Base-by-base conservation (phyloP, 345 rosid genomes). In the Psidium guajava region DNA sequence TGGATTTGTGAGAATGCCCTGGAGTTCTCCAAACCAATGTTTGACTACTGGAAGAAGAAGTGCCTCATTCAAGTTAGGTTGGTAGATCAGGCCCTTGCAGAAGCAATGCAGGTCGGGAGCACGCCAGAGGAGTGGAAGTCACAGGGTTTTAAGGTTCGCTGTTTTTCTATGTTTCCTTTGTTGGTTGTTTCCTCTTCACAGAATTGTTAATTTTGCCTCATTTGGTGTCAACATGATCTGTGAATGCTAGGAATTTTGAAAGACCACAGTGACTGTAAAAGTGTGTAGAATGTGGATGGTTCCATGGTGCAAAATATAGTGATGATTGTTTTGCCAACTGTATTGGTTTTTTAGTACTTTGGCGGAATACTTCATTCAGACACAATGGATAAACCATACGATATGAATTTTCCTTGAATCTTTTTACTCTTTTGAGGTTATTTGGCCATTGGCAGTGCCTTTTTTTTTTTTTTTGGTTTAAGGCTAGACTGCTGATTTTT, bases 111-210 rank as follows among this genome's bases (percentile, higher is more conserved):
- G 87, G 91, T 89, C 54, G 82, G 89, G 20, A 90, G 92, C 90
- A 92, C 89, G 82, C 82, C 87, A 5, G 92, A 90, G 56, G 92
- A 92, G 74, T 92, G 92, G 92, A 91, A 87, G 83, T 88, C 89
- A 5, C 89, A 81, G 40, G 95, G 92, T 28, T 50, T 83, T 53
- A 90, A 92, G 92, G 94, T 92, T 53, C 32, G 74, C 74, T 61
- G 40, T 61, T 61, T 25, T 80, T 52, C 25, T 24, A 3, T 52
- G 11, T 16, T 40, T 5, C 2, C 8, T 59, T 42, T 36, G 8
- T 40, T 56, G 13, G 16, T 8, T 1, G 13, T 83, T 83, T 54
- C 28, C n/a, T 55, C 20, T 58, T 83, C 47, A 20, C 3, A 8
- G 24, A 11, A 53, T 6, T 55, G 77, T 73, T 73, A 15, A 5